A percentile compares a stretch with the other conserved stretches of the same genome.
Conservation (phyloP, 2,329 filamentous ascomycete species). For the Microcera coccophila region DNA sequence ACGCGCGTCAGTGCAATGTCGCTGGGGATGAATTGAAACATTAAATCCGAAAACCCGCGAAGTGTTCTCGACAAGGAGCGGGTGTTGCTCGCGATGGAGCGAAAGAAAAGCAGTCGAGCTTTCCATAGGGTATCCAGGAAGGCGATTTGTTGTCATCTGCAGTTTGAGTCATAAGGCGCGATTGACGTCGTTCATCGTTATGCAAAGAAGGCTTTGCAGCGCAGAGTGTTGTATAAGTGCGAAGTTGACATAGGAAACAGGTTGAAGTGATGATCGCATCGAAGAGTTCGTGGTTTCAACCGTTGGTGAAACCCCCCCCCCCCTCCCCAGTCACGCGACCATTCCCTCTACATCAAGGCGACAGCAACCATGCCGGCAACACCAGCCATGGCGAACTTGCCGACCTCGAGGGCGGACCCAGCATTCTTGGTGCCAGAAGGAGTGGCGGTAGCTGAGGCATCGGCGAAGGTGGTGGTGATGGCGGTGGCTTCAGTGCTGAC, state of each 20-base stretch:
- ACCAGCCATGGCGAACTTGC: slow-evolving; percentile 46
- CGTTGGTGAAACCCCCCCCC: slow-evolving; percentile 9
- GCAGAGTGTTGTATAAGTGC: slow-evolving; percentile 2
- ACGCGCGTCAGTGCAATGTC: slow-evolving; percentile 24
- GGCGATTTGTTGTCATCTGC: slow-evolving; percentile 18
- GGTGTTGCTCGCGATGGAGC: slow-evolving; percentile 23
- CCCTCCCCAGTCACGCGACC: slow-evolving; percentile 3
- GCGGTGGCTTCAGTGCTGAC: slow-evolving; percentile 27
- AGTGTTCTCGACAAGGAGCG: slow-evolving; percentile 15
- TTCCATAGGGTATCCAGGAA: slow-evolving; percentile 16
- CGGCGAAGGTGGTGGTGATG: slow-evolving; percentile 36
- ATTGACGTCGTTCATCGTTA: slow-evolving; percentile 27
- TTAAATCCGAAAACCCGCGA: slow-evolving; percentile 18
- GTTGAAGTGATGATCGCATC: slow-evolving; percentile 16
- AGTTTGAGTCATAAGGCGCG: slow-evolving; percentile 21
- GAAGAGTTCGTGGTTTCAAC: slow-evolving; percentile 15
- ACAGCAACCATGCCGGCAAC: slow-evolving; percentile 48
- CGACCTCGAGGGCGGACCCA: slow-evolving; percentile 42
- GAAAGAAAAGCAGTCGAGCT: slow-evolving; percentile 26
- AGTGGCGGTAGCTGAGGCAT: slow-evolving; percentile 29
- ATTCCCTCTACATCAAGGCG: slow-evolving; percentile 46
- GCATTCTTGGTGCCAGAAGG: slow-evolving; percentile 39
- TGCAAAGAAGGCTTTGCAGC: slow-evolving; percentile 15
- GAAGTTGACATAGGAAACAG: slow-evolving; percentile 20
- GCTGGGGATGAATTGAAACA: slow-evolving; percentile 24